Base-by-base conservation (phyloP, 805 yeast species). In the Candida argentea region DNA sequence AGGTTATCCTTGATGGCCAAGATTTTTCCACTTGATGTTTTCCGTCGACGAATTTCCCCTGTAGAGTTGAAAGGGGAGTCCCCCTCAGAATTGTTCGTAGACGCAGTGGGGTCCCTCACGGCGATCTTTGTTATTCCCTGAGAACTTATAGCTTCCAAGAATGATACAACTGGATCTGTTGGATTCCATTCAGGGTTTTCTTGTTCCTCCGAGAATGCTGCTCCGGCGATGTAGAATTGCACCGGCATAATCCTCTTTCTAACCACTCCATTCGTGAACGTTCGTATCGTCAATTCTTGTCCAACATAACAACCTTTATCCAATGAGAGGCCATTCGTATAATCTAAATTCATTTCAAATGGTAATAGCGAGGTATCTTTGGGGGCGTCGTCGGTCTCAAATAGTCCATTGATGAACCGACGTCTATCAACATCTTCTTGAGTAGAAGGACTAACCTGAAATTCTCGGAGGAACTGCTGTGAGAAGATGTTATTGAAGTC, bases 301-400 rank as follows among this genome's bases (percentile, higher is more conserved):
- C 99, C 99, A 10, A 85, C 77, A 43, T 91, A 91, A 49, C 99
- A 91, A 2, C 99, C 99, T 51, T 91, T 91, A 38, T 85, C 78
- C 28, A 78, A 72, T 30, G 89, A 84, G 9, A 91, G 65, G 1
- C 89, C 94, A 38, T 82, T 78, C 55, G 73, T 71, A 42, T 68
- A 73, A 52, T 91, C 98, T 39, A 87, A 57, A 48, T 84, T 83
- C 34, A 72, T 64, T 40, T 91, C 97, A 41, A 91, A 67, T 1
- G 99, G 98, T 3, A 91, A 55, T 8, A 62, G 35, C 3, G 51
- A 42, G 2, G 38, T 38, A 16, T 46, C 55, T 8, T 31, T 34
- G 3, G 57, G 49, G 1, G 57, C 48, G 32, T 62, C 68, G 15
- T 37, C 46, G 2, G 46, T 34, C 35, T 62, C 68, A 28, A 53